Conservation (phyloP, 305 asterid species). For the Striga hermonthica region DNA sequence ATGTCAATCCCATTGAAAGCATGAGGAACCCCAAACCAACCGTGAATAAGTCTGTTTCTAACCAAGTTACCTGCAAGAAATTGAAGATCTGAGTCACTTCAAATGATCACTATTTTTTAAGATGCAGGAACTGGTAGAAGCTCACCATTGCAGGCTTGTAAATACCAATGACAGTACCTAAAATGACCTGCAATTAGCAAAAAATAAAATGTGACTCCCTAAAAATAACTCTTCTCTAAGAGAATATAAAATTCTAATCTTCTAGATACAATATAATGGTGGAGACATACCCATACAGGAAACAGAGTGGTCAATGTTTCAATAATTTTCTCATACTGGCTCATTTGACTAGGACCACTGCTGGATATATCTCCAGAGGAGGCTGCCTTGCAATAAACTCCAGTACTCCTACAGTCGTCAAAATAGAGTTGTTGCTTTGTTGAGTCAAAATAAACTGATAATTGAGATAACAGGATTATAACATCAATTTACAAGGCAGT, state of each 20-base stretch:
- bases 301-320: constrained; percentile 91
- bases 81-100: constrained; percentile 12
- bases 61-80: constrained; percentile 83
- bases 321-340: constrained; percentile 76
- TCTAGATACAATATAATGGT: constrained; percentile 27
- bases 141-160: constrained; percentile 85
- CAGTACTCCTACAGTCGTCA: constrained; percentile 40
- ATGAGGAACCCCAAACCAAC: constrained; percentile 95
- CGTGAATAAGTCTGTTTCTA: constrained; percentile 84
- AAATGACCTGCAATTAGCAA: constrained; percentile 62
- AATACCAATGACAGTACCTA: constrained; percentile 90
- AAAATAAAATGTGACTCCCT: constrained; percentile 20
- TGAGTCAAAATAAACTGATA: not conserved
- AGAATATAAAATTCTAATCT: constrained; percentile 21
- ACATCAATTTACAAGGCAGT: constrained; percentile 1
- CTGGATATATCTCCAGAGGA: constrained; percentile 70
- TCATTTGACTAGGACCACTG: constrained; percentile 53
- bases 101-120: constrained; percentile 30
- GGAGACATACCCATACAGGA: constrained; percentile 81
- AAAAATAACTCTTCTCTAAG: constrained; percentile 13
- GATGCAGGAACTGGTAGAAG: constrained; percentile 27
- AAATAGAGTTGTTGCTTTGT: not conserved
- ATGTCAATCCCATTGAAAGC: constrained; percentile 97
- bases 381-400: constrained; percentile 59
- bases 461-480: not conserved